These are phyloP conservation scores for Agaricales sp. DNA, from an alignment of 1,284 basidiomycete genomes.

Conservation along the genomic window DNA sequence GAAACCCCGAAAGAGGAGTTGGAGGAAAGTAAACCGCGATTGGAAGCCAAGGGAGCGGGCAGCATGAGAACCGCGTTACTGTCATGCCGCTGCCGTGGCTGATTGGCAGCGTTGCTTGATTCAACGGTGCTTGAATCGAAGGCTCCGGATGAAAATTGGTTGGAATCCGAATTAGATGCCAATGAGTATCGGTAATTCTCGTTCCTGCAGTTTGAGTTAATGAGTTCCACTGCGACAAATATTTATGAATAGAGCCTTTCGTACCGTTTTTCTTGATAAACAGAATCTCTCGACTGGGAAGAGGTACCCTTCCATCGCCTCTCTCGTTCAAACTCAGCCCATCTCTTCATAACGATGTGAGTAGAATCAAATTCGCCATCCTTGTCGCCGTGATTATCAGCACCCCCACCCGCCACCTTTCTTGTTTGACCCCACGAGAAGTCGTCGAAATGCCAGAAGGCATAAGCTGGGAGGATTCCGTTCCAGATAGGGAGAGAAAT, in stretches of 20 bases:
- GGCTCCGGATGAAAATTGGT: conserved; percentile 36
- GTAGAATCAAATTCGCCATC: conserved; percentile 94
- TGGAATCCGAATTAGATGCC: conserved; percentile 67
- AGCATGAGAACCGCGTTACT: conserved; percentile 60
- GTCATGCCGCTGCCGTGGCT: conserved; percentile 47
- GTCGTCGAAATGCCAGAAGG: conserved; percentile 99
- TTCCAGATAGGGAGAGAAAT: conserved; percentile 94
- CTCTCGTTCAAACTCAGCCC: conserved; percentile 97
- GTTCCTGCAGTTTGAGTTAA: conserved; percentile 19
- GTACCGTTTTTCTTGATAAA: conserved; percentile 61
- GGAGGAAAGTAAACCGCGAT: conserved; percentile 37
- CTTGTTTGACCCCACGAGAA: conserved; percentile 99
- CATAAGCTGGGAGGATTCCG: conserved; percentile 86
- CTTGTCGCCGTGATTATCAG: conserved; percentile 75
- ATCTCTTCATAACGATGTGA: conserved; percentile 98
- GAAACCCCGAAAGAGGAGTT: conserved; percentile 46
- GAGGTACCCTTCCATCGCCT: conserved; percentile 89
- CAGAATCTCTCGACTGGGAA: conserved; percentile 74
- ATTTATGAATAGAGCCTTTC: conserved; percentile 19
- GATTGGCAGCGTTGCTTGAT: conserved; percentile 24
- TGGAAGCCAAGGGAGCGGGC: conserved; percentile 55
- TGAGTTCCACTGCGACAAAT: conserved; percentile 9
- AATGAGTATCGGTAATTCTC: conserved; percentile 64
- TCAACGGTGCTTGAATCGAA: conserved; percentile 59
- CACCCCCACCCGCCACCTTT: conserved; percentile 71